A percentile compares a stretch with the other conserved stretches of the same genome.
phyloP scores from a whole-genome alignment of 2,329 filamentous ascomycete genomes.

The Simplicillium aogashimaense region DNA sequence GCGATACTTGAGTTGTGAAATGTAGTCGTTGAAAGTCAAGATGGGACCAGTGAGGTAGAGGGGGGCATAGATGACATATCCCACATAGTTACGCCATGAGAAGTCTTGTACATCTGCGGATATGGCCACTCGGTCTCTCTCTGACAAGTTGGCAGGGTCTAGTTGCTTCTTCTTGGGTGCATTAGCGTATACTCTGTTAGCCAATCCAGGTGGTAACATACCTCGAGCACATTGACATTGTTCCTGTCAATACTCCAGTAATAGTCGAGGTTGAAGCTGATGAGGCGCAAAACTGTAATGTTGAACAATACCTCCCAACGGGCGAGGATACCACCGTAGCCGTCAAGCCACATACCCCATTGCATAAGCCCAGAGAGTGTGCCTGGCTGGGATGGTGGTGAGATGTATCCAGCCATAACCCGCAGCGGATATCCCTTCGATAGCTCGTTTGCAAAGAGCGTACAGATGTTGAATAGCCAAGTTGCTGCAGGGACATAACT shows the following conservation, averaged over 20 bases:
- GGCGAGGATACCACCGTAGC: conserved; percentile 70
- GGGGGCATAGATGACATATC: conserved; percentile 83
- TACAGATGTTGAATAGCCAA: conserved; percentile 82
- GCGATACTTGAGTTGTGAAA: conserved; percentile 71
- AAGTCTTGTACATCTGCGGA: conserved; percentile 65
- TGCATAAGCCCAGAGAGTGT: conserved; percentile 36
- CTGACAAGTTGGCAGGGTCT: conserved; percentile 76
- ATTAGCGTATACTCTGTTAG: conserved; percentile 39
- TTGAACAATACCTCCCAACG: conserved; percentile 99
- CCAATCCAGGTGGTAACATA: conserved; percentile 34
- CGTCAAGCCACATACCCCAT: conserved; percentile 67
- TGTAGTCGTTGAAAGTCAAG: conserved; percentile 95
- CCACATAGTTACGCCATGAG: conserved; percentile 76
- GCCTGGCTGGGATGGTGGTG: conserved; percentile 21
- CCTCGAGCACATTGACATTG: conserved; percentile 64
- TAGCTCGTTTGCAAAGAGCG: conserved; percentile 85
- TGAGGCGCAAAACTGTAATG: conserved; percentile 79
- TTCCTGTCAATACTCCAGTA: conserved; percentile 75
- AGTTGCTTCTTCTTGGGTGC: conserved; percentile 90
- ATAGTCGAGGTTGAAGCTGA: conserved; percentile 96
- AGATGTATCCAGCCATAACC: conserved; percentile 45
- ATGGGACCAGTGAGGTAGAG: conserved; percentile 91
- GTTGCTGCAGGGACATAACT: conserved; percentile 64
- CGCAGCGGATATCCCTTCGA: conserved; percentile 66
- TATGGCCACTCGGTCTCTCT: conserved; percentile 73